Evolutionary conservation across 345 rosid species (phyloP).

Genomic region (Linum lewisii): DNA sequence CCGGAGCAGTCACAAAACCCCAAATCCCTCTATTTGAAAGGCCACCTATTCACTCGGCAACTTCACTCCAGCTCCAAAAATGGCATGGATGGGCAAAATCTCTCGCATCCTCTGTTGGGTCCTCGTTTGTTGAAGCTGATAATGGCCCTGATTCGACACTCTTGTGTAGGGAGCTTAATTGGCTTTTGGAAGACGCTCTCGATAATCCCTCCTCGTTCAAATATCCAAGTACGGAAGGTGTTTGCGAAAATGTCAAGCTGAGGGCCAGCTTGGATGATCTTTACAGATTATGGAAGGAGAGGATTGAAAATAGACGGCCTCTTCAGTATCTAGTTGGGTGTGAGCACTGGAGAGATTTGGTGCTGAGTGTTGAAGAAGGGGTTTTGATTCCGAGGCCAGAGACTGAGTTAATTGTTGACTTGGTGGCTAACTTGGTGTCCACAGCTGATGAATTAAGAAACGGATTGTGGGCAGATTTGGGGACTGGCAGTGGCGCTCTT

Average conservation of each 20-base stretch:
- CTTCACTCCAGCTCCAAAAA: constrained; percentile 43
- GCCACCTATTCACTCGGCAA: constrained; percentile 31
- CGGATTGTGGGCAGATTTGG: constrained; percentile 81
- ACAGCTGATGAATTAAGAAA: constrained; percentile 23
- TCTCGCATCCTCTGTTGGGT: constrained; percentile 49
- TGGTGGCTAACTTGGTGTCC: constrained; percentile 39
- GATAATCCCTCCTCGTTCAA: constrained; percentile 25
- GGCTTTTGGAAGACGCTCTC: constrained; percentile 68
- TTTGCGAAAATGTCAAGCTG: constrained; percentile 17
- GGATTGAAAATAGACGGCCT: constrained; percentile 76
- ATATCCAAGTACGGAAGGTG: neutral
- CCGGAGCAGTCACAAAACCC: constrained; percentile 19
- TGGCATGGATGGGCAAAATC: constrained; percentile 77
- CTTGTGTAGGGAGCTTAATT: constrained; percentile 61
- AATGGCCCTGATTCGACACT: constrained; percentile 53
- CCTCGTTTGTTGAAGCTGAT: constrained; percentile 35
- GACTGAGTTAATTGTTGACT: constrained; percentile 66
- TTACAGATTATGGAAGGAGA: constrained; percentile 60
- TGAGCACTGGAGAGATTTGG: constrained; percentile 88
- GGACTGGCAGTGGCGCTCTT: constrained; percentile 87
- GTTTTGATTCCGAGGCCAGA: constrained; percentile 91
- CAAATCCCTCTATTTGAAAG: constrained; percentile 46
- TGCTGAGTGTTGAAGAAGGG: constrained; percentile 78
- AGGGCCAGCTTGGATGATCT: constrained; percentile 49
- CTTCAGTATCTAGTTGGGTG: constrained; percentile 89